Evolutionary conservation across 2,329 filamentous ascomycete genomes (phyloP), one percentile per base, ranked within the genome.

Genomic region (Chaetomiaceae sp.): DNA sequence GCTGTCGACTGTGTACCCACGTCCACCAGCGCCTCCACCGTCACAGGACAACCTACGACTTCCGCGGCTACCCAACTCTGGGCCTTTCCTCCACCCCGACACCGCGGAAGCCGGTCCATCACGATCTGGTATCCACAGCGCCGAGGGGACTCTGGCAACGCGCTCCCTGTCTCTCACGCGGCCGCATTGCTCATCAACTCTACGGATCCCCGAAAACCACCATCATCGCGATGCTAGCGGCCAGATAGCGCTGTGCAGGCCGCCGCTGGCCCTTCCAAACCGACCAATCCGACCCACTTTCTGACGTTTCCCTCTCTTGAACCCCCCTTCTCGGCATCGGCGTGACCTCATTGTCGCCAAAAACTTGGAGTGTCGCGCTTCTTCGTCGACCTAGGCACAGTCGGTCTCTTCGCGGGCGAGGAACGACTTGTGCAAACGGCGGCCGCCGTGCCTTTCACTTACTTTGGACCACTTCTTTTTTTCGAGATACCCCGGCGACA

Each of bases 341-440:
- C 54, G 57, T 51, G 14, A 38, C 48, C 34, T 53, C 44, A 23
- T 44, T 44, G 41, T 48, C 51, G 47, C 42, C 40, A 27, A 52
- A 42, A 48, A 13, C 44, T 38, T 27, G 55, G 52, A 59, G 55
- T 42, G 48, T 37, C 25, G 36, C 16, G 14, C 54, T 59, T 57
- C 54, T 57, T 60, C 54, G 53, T 54, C 59, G 53, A 62, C 49
- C 40, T 48, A 57, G 52, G 58, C 61, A 61, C 58, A 61, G 64
- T 67, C 65, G 63, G 57, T 30, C 58, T 54, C 61, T 63, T 68
- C 67, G 67, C 67, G 53, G 66, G 67, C 66, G 65, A 68, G 61
- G 61, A 58, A 55, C 62, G 65, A 65, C 63, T 64, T 62, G 62
- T 67, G 60, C 60, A 54, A 66, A 62, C 62, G 62, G 61, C 38